These are phyloP conservation scores for Nicotiana rustica DNA, from an alignment of 305 asterid species.

Conservation along the genomic window DNA sequence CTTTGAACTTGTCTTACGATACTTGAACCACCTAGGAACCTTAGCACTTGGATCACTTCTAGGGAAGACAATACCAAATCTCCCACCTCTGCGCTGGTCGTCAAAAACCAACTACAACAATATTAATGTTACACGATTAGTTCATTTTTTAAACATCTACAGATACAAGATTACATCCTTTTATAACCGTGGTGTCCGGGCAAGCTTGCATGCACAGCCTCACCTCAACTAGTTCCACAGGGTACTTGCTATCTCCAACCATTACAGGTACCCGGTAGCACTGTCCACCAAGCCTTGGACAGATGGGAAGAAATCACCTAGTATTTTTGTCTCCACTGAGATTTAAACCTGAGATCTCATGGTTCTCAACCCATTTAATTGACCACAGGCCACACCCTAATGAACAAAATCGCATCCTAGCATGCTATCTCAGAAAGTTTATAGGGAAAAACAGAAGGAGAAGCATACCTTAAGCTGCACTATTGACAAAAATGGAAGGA, in stretches of 20 bases:
- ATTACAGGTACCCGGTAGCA: too few species aligned
- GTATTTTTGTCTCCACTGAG: too few species aligned
- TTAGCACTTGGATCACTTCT: slow-evolving; percentile 8
- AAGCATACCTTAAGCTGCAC: slow-evolving; percentile 18
- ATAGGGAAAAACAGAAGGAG: background rate
- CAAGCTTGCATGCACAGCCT: too few species aligned
- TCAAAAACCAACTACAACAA: background rate
- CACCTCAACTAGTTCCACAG: too few species aligned
- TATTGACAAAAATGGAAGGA: slow-evolving; percentile 5
- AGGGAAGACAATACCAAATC: slow-evolving; percentile 13
- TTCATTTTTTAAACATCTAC: background rate
- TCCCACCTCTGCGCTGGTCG: background rate
- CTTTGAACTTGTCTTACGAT: background rate
- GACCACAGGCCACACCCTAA: too few species aligned
- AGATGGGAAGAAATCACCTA: too few species aligned
- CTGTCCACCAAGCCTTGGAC: too few species aligned
- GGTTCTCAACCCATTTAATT: too few species aligned
- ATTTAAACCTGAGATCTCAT: too few species aligned
- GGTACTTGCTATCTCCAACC: too few species aligned
- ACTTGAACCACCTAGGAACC: slow-evolving; percentile 1
- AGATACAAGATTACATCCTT: background rate
- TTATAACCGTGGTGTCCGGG: too few species aligned
- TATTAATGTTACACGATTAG: slow-evolving; percentile 11
- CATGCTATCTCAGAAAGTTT: slow-evolving; percentile 1
- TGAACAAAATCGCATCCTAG: too few species aligned